These are phyloP conservation scores for Astragalus membranaceus DNA, from an alignment of 306 rosid genomes.

Conservation along the genomic window DNA sequence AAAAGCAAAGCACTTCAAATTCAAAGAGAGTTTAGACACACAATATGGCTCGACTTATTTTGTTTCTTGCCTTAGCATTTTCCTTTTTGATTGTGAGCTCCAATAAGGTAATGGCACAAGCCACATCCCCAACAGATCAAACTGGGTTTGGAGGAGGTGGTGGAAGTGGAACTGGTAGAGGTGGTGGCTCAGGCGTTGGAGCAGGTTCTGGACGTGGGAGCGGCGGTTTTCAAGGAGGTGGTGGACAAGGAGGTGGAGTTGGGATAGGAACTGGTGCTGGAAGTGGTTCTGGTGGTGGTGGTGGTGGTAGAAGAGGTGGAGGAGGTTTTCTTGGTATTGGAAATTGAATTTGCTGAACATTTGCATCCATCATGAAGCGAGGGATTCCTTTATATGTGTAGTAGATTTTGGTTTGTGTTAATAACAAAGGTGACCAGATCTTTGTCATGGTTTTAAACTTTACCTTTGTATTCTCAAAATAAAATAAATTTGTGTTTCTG, in stretches of 20 bases:
- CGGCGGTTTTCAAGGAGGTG: not conserved
- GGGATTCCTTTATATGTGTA: not conserved
- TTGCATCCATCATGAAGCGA: not conserved
- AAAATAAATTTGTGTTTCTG: too few species aligned
- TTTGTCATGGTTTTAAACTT: not conserved
- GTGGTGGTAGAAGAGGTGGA: not conserved
- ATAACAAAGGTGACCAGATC: not conserved
- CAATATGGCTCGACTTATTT: too few species aligned
- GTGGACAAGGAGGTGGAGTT: not conserved
- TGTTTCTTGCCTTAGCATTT: too few species aligned
- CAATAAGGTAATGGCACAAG: not conserved
- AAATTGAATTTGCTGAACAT: not conserved
- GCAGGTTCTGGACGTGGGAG: not conserved
- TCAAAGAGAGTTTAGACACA: too few species aligned
- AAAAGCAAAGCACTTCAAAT: too few species aligned
- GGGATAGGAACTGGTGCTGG: not conserved
- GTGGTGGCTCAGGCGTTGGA: not conserved
- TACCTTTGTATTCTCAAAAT: not conserved
- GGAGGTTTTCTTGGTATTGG: not conserved
- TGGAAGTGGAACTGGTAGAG: not conserved
- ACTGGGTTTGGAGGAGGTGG: not conserved
- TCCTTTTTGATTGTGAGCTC: not conserved
- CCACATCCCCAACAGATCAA: not conserved
- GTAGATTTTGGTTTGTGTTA: not conserved
- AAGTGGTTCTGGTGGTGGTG: not conserved